These are phyloP conservation scores for Claviceps maximensis DNA, from an alignment of 2,329 filamentous ascomycete species.

Conservation along the genomic window DNA sequence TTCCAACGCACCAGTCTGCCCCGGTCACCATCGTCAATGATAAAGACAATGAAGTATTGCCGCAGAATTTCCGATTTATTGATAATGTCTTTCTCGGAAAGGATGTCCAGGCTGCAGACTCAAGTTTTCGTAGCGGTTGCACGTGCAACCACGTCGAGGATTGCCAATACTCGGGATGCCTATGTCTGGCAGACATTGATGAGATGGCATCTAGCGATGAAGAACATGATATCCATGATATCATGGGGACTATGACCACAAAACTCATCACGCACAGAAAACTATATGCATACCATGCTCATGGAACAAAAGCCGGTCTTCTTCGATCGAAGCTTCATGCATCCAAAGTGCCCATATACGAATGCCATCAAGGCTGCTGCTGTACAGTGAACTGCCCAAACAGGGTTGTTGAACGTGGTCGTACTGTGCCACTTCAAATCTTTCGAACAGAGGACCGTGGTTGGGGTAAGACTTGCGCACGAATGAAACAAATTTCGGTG, in stretches of 20 bases:
- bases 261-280: constrained; percentile 17
- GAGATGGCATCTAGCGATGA: constrained; percentile 6
- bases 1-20: constrained; percentile 31
- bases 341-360: constrained; percentile 56
- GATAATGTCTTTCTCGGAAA: constrained; percentile 43
- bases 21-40: constrained; percentile 54
- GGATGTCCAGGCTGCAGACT: constrained; percentile 46
- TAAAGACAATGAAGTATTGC: constrained; percentile 40
- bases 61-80: constrained; percentile 57
- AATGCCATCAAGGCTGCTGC: constrained; percentile 60
- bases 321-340: constrained; percentile 38
- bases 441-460: constrained; percentile 61
- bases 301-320: constrained; percentile 36
- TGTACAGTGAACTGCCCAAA: constrained; percentile 57
- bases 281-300: constrained; percentile 51
- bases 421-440: constrained; percentile 59
- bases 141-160: constrained; percentile 46
- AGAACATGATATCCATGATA: constrained; percentile 25
- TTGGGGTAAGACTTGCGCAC: constrained; percentile 45
- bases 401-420: constrained; percentile 61
- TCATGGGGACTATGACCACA: constrained; percentile 6
- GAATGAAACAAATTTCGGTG: background rate
- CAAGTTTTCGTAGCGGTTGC: constrained; percentile 57
- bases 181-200: constrained; percentile 53
- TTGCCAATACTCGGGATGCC: constrained; percentile 55